Conservation (phyloP, 2,329 filamentous ascomycete genomes). For the Diplocarpon mali region DNA sequence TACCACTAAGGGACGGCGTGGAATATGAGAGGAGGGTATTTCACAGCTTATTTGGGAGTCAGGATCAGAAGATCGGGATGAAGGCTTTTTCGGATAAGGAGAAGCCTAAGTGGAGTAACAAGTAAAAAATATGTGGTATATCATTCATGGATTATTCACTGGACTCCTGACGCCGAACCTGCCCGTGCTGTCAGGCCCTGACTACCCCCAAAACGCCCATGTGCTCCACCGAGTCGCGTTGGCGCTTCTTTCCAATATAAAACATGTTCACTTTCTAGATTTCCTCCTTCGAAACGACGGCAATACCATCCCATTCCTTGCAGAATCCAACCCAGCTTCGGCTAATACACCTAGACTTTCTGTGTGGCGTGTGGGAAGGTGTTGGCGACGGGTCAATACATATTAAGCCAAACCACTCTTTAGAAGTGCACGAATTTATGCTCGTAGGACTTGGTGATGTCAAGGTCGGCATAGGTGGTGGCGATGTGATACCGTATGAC, state of each 20-base stretch:
- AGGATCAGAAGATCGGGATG: constrained; percentile 97
- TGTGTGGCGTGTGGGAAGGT: constrained; percentile 7
- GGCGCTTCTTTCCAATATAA: constrained; percentile 3
- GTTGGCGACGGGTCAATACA: constrained; percentile 23
- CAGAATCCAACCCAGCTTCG: constrained; percentile 23
- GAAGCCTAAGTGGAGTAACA: constrained; percentile 81
- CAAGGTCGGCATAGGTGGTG: constrained; percentile 21
- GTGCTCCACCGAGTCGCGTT: background rate
- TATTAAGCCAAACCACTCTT: constrained; percentile 23
- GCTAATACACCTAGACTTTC: constrained; percentile 16
- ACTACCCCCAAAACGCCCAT: constrained; percentile 7
- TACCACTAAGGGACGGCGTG: constrained; percentile 76
- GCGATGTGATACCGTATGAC: constrained; percentile 28
- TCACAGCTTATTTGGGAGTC: constrained; percentile 83
- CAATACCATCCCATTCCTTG: constrained; percentile 16
- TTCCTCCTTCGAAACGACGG: constrained; percentile 15
- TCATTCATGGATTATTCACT: constrained; percentile 2
- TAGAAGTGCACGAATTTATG: constrained; percentile 19
- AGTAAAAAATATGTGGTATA: constrained; percentile 33
- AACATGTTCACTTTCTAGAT: constrained; percentile 21
- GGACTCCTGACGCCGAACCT: constrained; percentile 9
- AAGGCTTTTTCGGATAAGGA: constrained; percentile 91
- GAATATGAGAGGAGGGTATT: constrained; percentile 93
- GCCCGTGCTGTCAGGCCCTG: constrained; percentile 2
- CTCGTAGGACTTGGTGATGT: constrained; percentile 17